Evolutionary conservation across 805 yeast species (phyloP).

Genomic region (Saccharomyces eubayanus): DNA sequence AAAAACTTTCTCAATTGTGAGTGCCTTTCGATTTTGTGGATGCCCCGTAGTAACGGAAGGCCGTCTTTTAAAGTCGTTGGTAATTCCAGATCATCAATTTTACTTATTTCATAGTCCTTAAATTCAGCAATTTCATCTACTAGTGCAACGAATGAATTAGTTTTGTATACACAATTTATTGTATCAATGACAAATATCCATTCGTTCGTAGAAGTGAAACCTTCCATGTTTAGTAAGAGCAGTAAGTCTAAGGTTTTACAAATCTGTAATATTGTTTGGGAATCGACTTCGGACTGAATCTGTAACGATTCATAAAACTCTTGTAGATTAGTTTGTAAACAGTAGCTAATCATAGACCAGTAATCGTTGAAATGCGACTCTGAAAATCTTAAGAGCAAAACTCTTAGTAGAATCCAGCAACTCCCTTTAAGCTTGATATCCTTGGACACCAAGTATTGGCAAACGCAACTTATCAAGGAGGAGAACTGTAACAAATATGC

Average conservation of each 20-base stretch:
- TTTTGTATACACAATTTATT: slow-evolving; percentile 46
- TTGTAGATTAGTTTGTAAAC: slow-evolving; percentile 38
- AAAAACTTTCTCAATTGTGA: slow-evolving; percentile 24
- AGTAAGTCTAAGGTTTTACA: slow-evolving; percentile 75
- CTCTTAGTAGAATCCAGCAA: slow-evolving; percentile 52
- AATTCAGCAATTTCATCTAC: slow-evolving; percentile 40
- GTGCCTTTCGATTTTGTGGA: slow-evolving; percentile 16
- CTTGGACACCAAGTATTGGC: slow-evolving; percentile 30
- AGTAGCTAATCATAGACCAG: slow-evolving; percentile 63
- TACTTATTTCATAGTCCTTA: slow-evolving; percentile 33
- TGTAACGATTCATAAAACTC: slow-evolving; percentile 25
- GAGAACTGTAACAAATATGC: slow-evolving; percentile 41
- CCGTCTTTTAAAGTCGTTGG: slow-evolving; percentile 12
- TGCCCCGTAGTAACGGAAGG: slow-evolving; percentile 27
- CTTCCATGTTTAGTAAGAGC: slow-evolving; percentile 62
- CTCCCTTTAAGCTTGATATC: slow-evolving; percentile 20
- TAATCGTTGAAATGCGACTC: slow-evolving; percentile 55
- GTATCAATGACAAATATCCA: slow-evolving; percentile 81
- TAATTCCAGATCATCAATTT: slow-evolving; percentile 18
- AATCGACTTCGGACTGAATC: slow-evolving; percentile 23
- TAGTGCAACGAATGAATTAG: slow-evolving; percentile 28
- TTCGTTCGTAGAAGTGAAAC: slow-evolving; percentile 58
- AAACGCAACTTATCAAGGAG: slow-evolving; percentile 41
- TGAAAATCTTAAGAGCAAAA: slow-evolving; percentile 52
- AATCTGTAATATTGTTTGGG: slow-evolving; percentile 40